Evolutionary conservation across 371 early-diverging fungal genomes (phyloP), one percentile per base, ranked within the genome.

Genomic region (Mucor sp.): DNA sequence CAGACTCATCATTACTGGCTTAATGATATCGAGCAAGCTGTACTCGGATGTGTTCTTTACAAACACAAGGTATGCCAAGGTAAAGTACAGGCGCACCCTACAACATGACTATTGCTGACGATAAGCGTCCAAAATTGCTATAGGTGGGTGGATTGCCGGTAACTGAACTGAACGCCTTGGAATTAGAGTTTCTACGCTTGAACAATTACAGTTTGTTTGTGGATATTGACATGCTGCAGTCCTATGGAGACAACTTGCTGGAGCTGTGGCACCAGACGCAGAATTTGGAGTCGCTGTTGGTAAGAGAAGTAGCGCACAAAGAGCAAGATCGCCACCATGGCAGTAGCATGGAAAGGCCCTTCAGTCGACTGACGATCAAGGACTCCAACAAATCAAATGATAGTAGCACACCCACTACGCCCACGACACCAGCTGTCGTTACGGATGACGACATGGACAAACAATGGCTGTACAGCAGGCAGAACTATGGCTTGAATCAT

Each of bases 1-100:
- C 77, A 90, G 97, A 17, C 82, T 97, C 33, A 81, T 95, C 55
- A 95, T 97, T 55, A 84, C 93, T 2, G 93, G 89, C 12, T 82
- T 94, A 33, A 89, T 94, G 86, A 87, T 94, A n/a, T 87, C 90
- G 9, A 87, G 93, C 62, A 96, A 96, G 75, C 89, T 92, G 66
- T 91, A 91, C 57, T 91, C 91, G 1, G 97, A 96, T 70, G 88
- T 95, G 43, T 96, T 96, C 66, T 96, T 89, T 74, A 94, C 95
- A 35, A 96, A 96, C 70, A 89, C 94, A 30, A 85, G 95, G 50
- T 94, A 94, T 73, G 93, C 95, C 57, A 93, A 91, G 84, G 89
- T 89, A 83, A 65, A 44, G 19, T 43, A 30, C 3, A 50, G 12
- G 21, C 6, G n/a, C 21, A 4, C 21, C 9, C 27, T 30, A n/a